phyloP scores from a whole-genome alignment of 1,139 yeast genomes.

The Lodderomyces orthopsilosis region DNA sequence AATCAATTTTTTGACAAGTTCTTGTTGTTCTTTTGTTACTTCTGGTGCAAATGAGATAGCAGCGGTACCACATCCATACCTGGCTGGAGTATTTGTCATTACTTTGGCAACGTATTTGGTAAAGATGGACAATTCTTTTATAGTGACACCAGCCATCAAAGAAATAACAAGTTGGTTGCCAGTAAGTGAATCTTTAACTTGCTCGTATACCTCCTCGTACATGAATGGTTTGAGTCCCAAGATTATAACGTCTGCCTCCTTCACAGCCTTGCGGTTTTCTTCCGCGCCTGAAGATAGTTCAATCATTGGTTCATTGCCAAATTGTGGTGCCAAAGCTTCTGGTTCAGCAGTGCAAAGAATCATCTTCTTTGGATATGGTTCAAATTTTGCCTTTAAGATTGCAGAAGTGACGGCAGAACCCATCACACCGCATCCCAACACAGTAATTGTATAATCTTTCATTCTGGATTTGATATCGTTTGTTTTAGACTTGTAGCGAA shows the following conservation, averaged over 20 bases:
- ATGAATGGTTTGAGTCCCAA: conserved; percentile 86
- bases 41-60: conserved; percentile 67
- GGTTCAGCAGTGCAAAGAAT: conserved; percentile 60
- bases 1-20: conserved; percentile 55
- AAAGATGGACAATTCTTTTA: conserved; percentile 57
- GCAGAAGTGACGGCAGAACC: conserved; percentile 95
- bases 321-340: conserved; percentile 7
- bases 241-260: conserved; percentile 64
- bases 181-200: conserved; percentile 40
- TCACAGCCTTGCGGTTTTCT: conserved; percentile 55
- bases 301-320: conserved; percentile 39
- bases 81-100: conserved; percentile 98
- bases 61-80: conserved; percentile 90
- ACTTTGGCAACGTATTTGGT: conserved; percentile 73
- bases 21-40: conserved; percentile 46
- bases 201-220: conserved; percentile 57
- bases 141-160: conserved; percentile 89
- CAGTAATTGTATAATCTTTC: conserved; percentile 60
- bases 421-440: conserved; percentile 94
- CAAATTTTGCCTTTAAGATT: conserved; percentile 47
- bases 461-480: background rate
- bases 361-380: conserved; percentile 67
- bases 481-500: background rate
- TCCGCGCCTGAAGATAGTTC: conserved; percentile 52
- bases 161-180: conserved; percentile 70